phyloP scores from a whole-genome alignment of 305 asterid species.

The Ajuga reptans region DNA sequence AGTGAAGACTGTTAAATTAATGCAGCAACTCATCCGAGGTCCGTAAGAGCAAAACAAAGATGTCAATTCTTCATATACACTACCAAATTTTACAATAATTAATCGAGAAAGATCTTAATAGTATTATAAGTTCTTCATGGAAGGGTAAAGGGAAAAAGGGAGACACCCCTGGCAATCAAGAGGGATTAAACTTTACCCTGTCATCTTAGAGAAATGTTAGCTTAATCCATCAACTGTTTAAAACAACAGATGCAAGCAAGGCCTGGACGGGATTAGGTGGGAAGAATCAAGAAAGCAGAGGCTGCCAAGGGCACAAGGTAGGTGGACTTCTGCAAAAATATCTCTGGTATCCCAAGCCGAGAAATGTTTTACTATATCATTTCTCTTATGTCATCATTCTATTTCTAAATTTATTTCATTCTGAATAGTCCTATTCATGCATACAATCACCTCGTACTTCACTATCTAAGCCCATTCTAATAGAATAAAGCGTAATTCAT shows the following conservation, averaged over 20 bases:
- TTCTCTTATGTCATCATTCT: neutral
- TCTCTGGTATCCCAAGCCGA: neutral
- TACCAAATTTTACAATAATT: neutral
- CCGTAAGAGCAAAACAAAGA: neutral
- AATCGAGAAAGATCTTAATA: neutral
- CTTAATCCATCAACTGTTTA: neutral
- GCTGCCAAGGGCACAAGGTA: too few species aligned
- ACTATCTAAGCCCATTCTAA: neutral
- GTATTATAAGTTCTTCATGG: neutral
- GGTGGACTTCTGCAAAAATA: neutral
- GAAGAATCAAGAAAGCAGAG: too few species aligned
- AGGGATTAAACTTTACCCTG: too few species aligned
- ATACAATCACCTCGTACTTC: neutral
- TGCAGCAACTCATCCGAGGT: neutral
- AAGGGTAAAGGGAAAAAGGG: too few species aligned
- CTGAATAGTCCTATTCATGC: neutral
- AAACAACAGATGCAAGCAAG: too few species aligned
- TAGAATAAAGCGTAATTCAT: neutral
- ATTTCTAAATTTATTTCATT: neutral
- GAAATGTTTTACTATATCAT: neutral
- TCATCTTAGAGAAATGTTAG: too few species aligned
- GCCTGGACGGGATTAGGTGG: too few species aligned
- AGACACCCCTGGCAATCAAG: too few species aligned
- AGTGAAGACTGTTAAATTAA: neutral
- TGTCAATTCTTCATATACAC: neutral